Evolutionary conservation across 306 rosid genomes (phyloP).

Genomic region (Vigna angularis): DNA sequence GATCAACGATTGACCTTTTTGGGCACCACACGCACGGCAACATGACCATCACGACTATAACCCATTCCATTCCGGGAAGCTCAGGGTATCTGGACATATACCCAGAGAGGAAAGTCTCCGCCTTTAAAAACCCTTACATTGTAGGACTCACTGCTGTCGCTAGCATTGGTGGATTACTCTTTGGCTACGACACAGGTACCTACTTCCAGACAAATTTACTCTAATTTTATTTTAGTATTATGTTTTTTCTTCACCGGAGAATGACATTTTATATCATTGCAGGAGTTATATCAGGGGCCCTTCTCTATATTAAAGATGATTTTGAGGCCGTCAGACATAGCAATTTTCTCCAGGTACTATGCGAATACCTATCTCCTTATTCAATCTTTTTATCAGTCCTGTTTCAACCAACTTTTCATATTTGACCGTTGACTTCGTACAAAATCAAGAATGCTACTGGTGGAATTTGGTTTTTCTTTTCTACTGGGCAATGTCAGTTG

Average conservation of each 20-base stretch:
- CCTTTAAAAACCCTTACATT: constrained; percentile 50
- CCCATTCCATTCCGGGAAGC: constrained; percentile 48
- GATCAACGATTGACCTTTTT: background rate
- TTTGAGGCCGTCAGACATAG: constrained; percentile 40
- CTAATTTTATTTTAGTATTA: too few species aligned
- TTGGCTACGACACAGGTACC: constrained; percentile 58
- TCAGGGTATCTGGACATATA: constrained; percentile 48
- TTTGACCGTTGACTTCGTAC: background rate
- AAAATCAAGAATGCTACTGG: background rate
- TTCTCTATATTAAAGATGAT: constrained; percentile 57
- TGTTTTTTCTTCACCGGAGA: background rate
- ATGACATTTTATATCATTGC: background rate
- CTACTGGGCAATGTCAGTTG: background rate
- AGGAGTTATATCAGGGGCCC: constrained; percentile 64
- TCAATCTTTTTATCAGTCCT: too few species aligned
- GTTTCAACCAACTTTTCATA: background rate
- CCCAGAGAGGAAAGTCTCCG: constrained; percentile 50
- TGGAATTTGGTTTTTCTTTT: background rate
- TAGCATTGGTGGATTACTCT: constrained; percentile 57
- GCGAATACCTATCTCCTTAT: background rate
- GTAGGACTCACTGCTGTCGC: constrained; percentile 51
- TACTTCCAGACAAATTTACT: background rate
- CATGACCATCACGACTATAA: constrained; percentile 10
- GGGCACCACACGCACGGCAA: background rate
- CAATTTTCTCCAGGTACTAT: constrained; percentile 48